phyloP scores from a whole-genome alignment of 2,329 filamentous ascomycete genomes.

The Fusarium sp. region DNA sequence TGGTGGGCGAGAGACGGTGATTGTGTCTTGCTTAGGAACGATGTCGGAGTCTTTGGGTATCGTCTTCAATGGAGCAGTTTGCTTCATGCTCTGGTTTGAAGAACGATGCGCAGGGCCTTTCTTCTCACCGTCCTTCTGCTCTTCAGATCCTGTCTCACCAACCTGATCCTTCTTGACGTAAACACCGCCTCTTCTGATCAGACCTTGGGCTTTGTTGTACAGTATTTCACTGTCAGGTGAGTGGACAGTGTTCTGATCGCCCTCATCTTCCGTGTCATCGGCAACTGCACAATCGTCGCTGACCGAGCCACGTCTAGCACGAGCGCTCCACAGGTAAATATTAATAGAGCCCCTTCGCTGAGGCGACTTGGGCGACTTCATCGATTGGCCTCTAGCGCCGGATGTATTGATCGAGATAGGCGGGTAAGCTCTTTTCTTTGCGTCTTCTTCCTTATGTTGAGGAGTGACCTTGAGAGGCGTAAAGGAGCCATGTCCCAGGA shows the following conservation, averaged over 20 bases:
- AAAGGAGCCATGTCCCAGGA: constrained; percentile 46
- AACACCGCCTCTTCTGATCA: constrained; percentile 41
- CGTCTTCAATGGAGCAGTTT: neutral
- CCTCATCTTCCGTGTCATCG: constrained; percentile 42
- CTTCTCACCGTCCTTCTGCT: neutral
- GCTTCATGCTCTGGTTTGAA: constrained; percentile 26
- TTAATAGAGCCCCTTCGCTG: constrained; percentile 51
- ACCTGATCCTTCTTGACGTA: constrained; percentile 37
- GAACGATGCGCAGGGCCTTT: neutral
- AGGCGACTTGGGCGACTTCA: constrained; percentile 49
- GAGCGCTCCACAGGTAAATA: constrained; percentile 50
- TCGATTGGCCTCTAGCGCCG: constrained; percentile 46
- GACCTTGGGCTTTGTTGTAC: constrained; percentile 39
- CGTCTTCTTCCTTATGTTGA: constrained; percentile 43
- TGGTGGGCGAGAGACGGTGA: constrained; percentile 27
- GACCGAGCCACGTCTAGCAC: constrained; percentile 32
- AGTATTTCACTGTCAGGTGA: constrained; percentile 32
- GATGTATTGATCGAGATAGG: constrained; percentile 55
- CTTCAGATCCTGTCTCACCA: neutral
- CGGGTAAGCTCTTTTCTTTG: constrained; percentile 52
- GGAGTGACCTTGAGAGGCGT: constrained; percentile 48
- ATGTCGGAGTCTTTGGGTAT: constrained; percentile 3
- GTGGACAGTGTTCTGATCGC: constrained; percentile 10
- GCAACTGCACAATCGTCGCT: constrained; percentile 43
- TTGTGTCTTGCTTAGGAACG: constrained; percentile 22